Percentiles rank a stretch among this genome's conserved stretches.
These are phyloP conservation scores for Tolypocladium pustulatum DNA, from an alignment of 2,329 filamentous ascomycete species.

Conservation along the genomic window DNA sequence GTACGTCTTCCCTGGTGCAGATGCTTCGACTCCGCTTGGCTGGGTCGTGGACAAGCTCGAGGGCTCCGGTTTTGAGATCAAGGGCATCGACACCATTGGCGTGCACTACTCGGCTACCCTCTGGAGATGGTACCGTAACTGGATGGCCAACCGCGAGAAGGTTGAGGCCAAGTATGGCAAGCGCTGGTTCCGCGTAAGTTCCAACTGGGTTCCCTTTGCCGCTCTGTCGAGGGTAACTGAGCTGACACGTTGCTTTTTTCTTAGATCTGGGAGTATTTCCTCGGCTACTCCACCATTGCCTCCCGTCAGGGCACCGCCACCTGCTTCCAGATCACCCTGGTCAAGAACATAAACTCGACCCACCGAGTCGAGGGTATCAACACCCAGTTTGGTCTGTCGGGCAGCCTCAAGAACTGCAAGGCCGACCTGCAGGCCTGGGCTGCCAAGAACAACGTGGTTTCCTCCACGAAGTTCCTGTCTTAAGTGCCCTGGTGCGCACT, in stretches of 20 bases:
- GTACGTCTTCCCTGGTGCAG: conserved; percentile 94
- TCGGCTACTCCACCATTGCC: conserved; percentile 75
- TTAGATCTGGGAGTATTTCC: conserved; percentile 91
- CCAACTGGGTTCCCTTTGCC: background rate
- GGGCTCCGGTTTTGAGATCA: conserved; percentile 62
- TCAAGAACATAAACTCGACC: conserved; percentile 89
- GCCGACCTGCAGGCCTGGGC: conserved; percentile 23
- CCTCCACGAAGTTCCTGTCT: conserved; percentile 18
- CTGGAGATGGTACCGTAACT: conserved; percentile 98
- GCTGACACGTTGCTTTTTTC: background rate
- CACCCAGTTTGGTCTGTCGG: conserved; percentile 59
- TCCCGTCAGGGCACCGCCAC: conserved; percentile 78
- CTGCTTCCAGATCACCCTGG: conserved; percentile 79
- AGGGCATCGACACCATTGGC: conserved; percentile 84
- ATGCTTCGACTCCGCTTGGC: conserved; percentile 86
- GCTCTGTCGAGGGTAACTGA: background rate
- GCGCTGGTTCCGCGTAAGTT: conserved; percentile 82
- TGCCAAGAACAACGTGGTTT: conserved; percentile 24
- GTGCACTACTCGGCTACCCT: conserved; percentile 95
- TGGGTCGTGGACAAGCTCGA: conserved; percentile 81
- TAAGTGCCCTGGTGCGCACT: conserved; percentile 1
- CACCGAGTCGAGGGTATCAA: conserved; percentile 71
- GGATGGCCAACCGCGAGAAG: conserved; percentile 88
- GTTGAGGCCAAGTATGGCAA: conserved; percentile 91
- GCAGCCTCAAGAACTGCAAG: conserved; percentile 37